Evolutionary conservation across 2,329 filamentous ascomycete genomes (phyloP).

Genomic region (Xylariaceae sp.): DNA sequence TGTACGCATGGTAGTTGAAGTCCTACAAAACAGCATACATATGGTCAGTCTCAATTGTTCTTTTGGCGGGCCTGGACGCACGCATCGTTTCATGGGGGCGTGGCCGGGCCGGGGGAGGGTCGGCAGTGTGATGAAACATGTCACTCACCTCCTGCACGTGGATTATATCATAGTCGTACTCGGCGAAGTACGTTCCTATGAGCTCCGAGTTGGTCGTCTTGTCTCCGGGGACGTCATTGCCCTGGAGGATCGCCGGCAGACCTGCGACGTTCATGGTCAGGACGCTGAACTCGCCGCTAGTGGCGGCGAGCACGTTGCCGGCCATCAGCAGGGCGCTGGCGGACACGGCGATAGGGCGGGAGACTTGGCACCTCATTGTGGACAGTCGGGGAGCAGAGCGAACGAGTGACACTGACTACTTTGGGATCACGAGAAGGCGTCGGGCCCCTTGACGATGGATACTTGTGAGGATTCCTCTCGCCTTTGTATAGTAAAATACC

Average conservation of each 20-base stretch:
- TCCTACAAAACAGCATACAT: slow-evolving; percentile 37
- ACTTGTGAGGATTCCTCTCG: too few relatives aligned
- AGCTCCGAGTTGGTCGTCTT: slow-evolving; percentile 52
- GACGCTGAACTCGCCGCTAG: slow-evolving; percentile 25
- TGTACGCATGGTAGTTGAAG: slow-evolving; percentile 63
- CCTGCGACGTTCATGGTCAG: slow-evolving; percentile 29
- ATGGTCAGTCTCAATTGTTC: slow-evolving; percentile 2
- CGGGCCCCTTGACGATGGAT: too few relatives aligned
- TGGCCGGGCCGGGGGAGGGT: too few relatives aligned
- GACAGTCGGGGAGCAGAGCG: not conserved
- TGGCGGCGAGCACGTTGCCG: slow-evolving; percentile 16
- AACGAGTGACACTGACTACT: too few relatives aligned
- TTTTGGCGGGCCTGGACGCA: slow-evolving; percentile 8
- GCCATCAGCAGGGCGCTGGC: slow-evolving; percentile 7
- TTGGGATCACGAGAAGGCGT: too few relatives aligned
- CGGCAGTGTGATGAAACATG: not conserved
- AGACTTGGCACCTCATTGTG: slow-evolving; percentile 11
- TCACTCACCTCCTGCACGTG: slow-evolving; percentile 55
- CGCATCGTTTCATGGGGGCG: not conserved
- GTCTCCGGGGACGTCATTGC: slow-evolving; percentile 58
- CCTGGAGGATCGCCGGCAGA: slow-evolving; percentile 41
- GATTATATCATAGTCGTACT: slow-evolving; percentile 58
- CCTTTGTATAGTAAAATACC: too few relatives aligned
- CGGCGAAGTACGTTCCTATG: slow-evolving; percentile 53
- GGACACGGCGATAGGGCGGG: slow-evolving; percentile 7